Conservation (phyloP, 2,329 filamentous ascomycete species). For the Hymenoscyphus occultus region DNA sequence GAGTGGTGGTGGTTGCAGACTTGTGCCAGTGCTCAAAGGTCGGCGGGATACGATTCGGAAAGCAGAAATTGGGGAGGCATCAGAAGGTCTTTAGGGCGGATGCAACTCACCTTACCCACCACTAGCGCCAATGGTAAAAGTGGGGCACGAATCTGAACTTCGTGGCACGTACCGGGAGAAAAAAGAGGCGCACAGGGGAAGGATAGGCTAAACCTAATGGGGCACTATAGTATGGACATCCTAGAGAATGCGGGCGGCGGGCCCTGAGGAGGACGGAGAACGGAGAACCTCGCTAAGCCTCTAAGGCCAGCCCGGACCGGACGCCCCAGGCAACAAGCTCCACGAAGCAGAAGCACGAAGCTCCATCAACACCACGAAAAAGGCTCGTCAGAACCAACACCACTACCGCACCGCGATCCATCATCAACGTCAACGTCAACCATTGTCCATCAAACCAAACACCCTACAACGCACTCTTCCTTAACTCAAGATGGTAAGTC, state of each 20-base stretch:
- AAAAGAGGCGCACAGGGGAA: neutral
- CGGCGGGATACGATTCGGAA: slow-evolving; percentile 6
- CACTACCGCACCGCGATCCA: neutral
- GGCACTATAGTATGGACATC: neutral
- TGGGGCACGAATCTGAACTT: neutral
- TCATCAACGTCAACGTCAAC: neutral
- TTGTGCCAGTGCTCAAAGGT: slow-evolving; percentile 1
- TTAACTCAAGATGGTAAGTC: slow-evolving; percentile 4
- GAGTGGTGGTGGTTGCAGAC: neutral
- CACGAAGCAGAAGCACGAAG: neutral
- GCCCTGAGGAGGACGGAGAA: neutral
- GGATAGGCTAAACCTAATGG: neutral
- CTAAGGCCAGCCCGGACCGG: neutral
- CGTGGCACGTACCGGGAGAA: slow-evolving; percentile 2
- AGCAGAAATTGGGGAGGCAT: slow-evolving; percentile 4
- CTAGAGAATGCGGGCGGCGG: neutral
- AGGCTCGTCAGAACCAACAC: neutral
- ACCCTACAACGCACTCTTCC: neutral
- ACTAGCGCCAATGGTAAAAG: too few relatives aligned
- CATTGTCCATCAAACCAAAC: neutral
- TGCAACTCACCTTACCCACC: slow-evolving; percentile 3
- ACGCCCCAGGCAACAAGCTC: neutral
- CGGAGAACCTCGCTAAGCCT: neutral
- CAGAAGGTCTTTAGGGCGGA: neutral
- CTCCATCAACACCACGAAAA: slow-evolving; percentile 3